These are phyloP conservation scores for Cladobotryum mycophilum DNA, from an alignment of 2,329 filamentous ascomycete species.

Conservation along the genomic window DNA sequence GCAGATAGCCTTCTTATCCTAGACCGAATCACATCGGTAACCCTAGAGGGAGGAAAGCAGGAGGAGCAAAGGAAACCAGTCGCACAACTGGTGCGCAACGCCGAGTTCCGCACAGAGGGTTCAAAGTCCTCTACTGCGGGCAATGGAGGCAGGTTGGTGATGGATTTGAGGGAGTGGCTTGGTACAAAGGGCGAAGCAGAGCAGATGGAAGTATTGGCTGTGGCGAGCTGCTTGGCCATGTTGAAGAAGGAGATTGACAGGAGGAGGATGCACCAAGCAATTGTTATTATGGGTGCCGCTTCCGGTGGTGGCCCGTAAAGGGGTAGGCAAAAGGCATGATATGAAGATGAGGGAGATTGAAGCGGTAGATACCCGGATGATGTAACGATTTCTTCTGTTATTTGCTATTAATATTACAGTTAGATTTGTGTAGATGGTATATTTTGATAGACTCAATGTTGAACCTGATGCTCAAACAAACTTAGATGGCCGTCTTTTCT, in stretches of 20 bases:
- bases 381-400: background rate
- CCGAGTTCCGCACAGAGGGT: slow-evolving; percentile 33
- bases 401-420: too few species aligned
- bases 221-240: slow-evolving; percentile 54
- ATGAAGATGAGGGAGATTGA: background rate
- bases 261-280: slow-evolving; percentile 44
- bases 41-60: slow-evolving; percentile 20
- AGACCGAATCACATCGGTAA: slow-evolving; percentile 37
- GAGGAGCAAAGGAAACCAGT: slow-evolving; percentile 28
- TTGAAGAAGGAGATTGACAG: slow-evolving; percentile 61
- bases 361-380: background rate
- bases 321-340: background rate
- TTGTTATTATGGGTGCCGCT: slow-evolving; percentile 33
- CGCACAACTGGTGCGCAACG: slow-evolving; percentile 39
- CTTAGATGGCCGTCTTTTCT: slow-evolving; percentile 19
- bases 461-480: background rate
- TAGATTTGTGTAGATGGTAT: too few species aligned
- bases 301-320: slow-evolving; percentile 11
- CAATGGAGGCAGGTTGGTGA: slow-evolving; percentile 43
- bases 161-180: slow-evolving; percentile 34
- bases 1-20: slow-evolving; percentile 44
- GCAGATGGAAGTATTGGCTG: slow-evolving; percentile 44
- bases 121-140: slow-evolving; percentile 35
- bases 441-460: background rate
- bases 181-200: slow-evolving; percentile 26